Evolutionary conservation across 345 rosid genomes (phyloP).

Genomic region (Lenwebbia sp.): DNA sequence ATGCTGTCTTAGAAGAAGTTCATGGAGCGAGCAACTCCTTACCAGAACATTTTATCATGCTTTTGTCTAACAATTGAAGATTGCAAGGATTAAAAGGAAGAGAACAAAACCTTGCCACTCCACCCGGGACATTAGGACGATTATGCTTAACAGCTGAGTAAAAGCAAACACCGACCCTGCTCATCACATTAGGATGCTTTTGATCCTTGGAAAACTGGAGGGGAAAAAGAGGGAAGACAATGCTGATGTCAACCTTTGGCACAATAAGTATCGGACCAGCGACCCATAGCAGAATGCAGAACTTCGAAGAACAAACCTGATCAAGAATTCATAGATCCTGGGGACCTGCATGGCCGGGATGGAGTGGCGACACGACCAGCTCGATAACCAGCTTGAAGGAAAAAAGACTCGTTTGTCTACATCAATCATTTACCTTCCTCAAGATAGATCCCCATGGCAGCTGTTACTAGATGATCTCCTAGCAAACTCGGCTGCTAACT

Average conservation of each 20-base stretch:
- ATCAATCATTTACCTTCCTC: neutral
- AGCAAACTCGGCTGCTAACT: constrained; percentile 47
- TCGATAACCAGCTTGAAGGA: neutral
- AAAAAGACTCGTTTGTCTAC: neutral
- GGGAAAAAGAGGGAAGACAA: neutral
- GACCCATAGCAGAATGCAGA: neutral
- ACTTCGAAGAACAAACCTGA: constrained; percentile 27
- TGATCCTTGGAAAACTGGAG: constrained; percentile 62
- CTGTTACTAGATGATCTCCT: constrained; percentile 35
- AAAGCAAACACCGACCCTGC: constrained; percentile 62
- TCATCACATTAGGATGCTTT: constrained; percentile 57
- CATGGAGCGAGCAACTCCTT: no score
- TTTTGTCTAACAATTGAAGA: no score
- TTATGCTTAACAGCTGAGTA: constrained; percentile 49
- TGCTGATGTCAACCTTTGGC: neutral
- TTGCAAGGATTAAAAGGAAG: constrained; percentile 38
- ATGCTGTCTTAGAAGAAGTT: no score
- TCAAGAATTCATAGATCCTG: constrained; percentile 11
- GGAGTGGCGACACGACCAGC: neutral
- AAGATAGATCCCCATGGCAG: neutral
- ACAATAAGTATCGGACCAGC: neutral
- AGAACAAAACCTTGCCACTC: constrained; percentile 52
- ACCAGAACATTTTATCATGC: no score
- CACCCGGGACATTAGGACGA: constrained; percentile 46
- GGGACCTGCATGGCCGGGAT: neutral